Evolutionary conservation across 176 grass and related monocot species (phyloP), one percentile per base, ranked within the genome.

Genomic region (Cenchrus americanus): DNA sequence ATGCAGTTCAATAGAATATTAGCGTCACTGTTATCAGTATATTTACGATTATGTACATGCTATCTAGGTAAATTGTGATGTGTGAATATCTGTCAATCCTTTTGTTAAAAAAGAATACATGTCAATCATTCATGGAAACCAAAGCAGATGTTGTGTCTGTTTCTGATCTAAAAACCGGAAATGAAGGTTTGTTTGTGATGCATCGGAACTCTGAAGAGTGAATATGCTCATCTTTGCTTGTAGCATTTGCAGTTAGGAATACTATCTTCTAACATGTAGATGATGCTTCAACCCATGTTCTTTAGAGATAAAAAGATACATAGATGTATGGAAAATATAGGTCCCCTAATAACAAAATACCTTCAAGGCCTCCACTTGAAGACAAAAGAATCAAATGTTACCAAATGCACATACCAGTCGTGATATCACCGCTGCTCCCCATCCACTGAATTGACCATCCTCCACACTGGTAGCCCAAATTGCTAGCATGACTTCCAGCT

Each of bases 391-490:
- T 55, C 62, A 77, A 44, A 46, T 30, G 30, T 80, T 62, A 75
- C 34, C 66, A 34, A 80, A 81, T 32, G 67, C 19, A 79, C 87
- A 15, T 88, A 98, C 95, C 95, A 23, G 72, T 75, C 76, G 95
- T 98, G 81, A 98, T 98, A 81, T 98, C 43, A 77, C 95, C 92
- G 60, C 89, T 98, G 53, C 19, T 87, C 53, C 92, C 95, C 71
- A 90, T 92, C 95, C 95, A 98, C 74, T 98, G 44, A 86, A 98
- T 95, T 58, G 95, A 95, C 95, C 95, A 98, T 19, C 95, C 95
- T 77, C 95, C 95, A 92, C 95, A 98, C 66, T 98, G 95, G 77
- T 98, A 98, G 58, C 95, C 95, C 73, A 98, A 91, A 84, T 95
- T 93, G 73, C 83, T 84, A 32, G 92, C 92, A 88, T 98, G 95